Evolutionary conservation across 2,329 filamentous ascomycete genomes (phyloP).

Genomic region (Clarireedia monteithiana): DNA sequence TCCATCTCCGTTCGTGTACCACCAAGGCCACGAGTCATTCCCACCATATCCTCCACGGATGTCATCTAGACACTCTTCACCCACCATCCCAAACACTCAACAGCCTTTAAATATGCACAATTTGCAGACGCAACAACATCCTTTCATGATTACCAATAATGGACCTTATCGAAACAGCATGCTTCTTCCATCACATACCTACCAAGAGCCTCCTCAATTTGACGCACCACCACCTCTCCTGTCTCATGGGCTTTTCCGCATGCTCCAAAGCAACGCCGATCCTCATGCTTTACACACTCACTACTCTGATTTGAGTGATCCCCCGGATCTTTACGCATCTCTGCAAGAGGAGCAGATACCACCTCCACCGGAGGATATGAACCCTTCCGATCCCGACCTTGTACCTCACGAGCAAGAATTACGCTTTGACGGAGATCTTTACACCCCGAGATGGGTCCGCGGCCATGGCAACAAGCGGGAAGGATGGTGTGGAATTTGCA

Average conservation of each 20-base stretch:
- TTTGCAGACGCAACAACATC: conserved; percentile 48
- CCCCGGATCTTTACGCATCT: conserved; percentile 69
- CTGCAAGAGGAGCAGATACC: conserved; percentile 66
- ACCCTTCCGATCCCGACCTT: conserved; percentile 66
- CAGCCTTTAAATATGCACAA: conserved; percentile 41
- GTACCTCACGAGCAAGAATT: conserved; percentile 71
- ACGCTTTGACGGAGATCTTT: conserved; percentile 72
- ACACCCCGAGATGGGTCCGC: conserved; percentile 77
- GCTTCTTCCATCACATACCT: conserved; percentile 45
- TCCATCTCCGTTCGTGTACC: conserved; percentile 54
- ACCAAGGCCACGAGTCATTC: conserved; percentile 52
- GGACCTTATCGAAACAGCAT: conserved; percentile 49
- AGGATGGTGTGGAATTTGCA: conserved; percentile 86
- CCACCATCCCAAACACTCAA: conserved; percentile 36
- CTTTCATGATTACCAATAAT: conserved; percentile 46
- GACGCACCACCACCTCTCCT: conserved; percentile 53
- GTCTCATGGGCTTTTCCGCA: conserved; percentile 66
- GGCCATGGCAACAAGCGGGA: conserved; percentile 83
- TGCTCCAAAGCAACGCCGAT: conserved; percentile 69
- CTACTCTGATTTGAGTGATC: conserved; percentile 66
- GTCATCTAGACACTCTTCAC: conserved; percentile 44
- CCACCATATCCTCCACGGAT: conserved; percentile 45
- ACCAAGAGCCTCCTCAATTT: conserved; percentile 43
- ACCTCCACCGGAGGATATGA: conserved; percentile 75
- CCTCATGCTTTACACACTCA: conserved; percentile 59